Evolutionary conservation across 805 yeast species (phyloP).

Genomic region (Metahyphopichia silvanorum): DNA sequence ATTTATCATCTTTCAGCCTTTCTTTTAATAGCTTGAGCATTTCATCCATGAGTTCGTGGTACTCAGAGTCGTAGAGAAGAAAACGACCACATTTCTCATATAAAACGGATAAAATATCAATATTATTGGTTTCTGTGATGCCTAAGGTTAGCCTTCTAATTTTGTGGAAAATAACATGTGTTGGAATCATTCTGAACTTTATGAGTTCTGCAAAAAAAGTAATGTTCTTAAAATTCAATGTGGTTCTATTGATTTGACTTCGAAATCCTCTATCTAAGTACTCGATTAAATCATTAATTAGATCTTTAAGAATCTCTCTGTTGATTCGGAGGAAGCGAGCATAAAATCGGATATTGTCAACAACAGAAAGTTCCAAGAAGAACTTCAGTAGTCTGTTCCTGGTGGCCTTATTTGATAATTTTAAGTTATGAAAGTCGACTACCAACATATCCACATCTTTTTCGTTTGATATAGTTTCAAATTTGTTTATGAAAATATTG

Average conservation of each 20-base stretch:
- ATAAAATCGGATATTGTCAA: constrained; percentile 47
- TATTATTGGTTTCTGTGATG: constrained; percentile 50
- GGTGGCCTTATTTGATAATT: constrained; percentile 71
- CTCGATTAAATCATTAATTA: constrained; percentile 50
- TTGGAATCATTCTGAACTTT: constrained; percentile 71
- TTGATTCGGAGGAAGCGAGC: constrained; percentile 70
- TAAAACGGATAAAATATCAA: constrained; percentile 65
- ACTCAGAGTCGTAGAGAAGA: constrained; percentile 55
- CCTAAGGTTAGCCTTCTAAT: constrained; percentile 57
- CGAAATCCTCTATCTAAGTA: constrained; percentile 59
- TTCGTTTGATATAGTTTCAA: constrained; percentile 43
- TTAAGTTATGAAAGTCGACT: constrained; percentile 44
- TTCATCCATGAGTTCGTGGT: constrained; percentile 55
- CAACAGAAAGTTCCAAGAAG: constrained; percentile 47
- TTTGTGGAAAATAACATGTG: constrained; percentile 70
- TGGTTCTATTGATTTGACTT: constrained; percentile 51
- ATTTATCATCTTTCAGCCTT: constrained; percentile 45
- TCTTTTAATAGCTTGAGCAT: constrained; percentile 56
- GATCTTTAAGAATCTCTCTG: constrained; percentile 43
- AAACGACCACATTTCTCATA: constrained; percentile 74
- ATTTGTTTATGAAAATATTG: constrained; percentile 37
- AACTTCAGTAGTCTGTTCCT: constrained; percentile 55
- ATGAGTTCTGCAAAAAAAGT: constrained; percentile 70
- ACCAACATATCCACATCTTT: constrained; percentile 50
- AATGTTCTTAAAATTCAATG: constrained; percentile 53